Evolutionary conservation across 1,284 basidiomycete genomes (phyloP).

Genomic region (Rhodotorula glutinis): DNA sequence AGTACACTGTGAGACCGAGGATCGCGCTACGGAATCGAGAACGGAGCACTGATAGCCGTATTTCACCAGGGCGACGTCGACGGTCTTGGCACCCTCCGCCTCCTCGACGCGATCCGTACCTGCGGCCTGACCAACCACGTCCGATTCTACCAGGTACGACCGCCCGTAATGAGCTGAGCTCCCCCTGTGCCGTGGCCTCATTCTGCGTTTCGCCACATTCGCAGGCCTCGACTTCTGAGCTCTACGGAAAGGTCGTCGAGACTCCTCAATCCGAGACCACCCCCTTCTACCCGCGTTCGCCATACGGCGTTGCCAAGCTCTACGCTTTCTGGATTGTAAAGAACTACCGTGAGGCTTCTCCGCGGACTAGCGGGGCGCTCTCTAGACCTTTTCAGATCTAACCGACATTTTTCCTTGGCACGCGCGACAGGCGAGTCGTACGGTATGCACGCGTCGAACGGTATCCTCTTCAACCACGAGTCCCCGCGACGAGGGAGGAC

Average conservation of each 20-base stretch:
- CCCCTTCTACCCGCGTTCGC: conserved; percentile 87
- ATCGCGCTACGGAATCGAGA: too few species aligned
- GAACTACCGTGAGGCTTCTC: conserved; percentile 63
- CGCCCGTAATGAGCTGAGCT: too few species aligned
- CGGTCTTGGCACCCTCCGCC: conserved; percentile 80
- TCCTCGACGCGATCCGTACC: conserved; percentile 86
- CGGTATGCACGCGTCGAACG: conserved; percentile 76
- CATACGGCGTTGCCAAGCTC: conserved; percentile 87
- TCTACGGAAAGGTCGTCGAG: conserved; percentile 88
- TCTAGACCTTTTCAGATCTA: too few species aligned
- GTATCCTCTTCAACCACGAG: conserved; percentile 72
- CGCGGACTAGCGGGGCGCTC: too few species aligned
- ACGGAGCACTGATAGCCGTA: too few species aligned
- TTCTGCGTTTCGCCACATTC: too few species aligned
- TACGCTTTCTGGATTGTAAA: conserved; percentile 63
- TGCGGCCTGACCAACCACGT: conserved; percentile 81
- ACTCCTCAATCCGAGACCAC: conserved; percentile 86
- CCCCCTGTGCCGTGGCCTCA: background rate
- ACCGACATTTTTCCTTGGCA: background rate
- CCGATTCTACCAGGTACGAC: conserved; percentile 63
- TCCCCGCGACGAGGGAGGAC: conserved; percentile 84
- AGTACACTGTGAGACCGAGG: conserved; percentile 78
- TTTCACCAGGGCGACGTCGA: conserved; percentile 83
- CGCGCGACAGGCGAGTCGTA: conserved; percentile 62
- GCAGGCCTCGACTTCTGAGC: conserved; percentile 87